These are phyloP conservation scores for Sphaceloma murrayae DNA, from an alignment of 2,329 filamentous ascomycete species.

Conservation along the genomic window DNA sequence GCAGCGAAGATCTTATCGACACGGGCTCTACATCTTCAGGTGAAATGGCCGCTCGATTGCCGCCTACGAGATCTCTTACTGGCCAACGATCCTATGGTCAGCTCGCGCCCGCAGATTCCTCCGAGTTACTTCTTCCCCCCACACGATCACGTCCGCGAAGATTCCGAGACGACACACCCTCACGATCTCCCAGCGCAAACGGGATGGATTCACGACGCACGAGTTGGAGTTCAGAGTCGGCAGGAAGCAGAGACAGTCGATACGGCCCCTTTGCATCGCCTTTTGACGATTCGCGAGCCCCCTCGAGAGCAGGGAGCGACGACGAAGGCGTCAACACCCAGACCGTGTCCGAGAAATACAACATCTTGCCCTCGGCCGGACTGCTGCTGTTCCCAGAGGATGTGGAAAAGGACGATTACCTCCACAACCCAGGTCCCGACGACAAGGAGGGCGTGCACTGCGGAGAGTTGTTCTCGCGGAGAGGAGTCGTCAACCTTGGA, in stretches of 20 bases:
- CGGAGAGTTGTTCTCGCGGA: slow-evolving; percentile 54
- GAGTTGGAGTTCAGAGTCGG: slow-evolving; percentile 54
- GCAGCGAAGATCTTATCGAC: slow-evolving; percentile 42
- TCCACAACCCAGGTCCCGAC: slow-evolving; percentile 60
- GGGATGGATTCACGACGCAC: slow-evolving; percentile 51
- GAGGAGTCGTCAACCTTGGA: slow-evolving; percentile 56
- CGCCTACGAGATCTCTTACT: slow-evolving; percentile 39
- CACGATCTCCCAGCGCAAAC: slow-evolving; percentile 42
- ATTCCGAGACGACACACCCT: slow-evolving; percentile 44
- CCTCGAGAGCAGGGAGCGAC: slow-evolving; percentile 53
- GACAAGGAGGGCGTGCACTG: slow-evolving; percentile 48
- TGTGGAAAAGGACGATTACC: slow-evolving; percentile 62
- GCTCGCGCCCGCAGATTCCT: slow-evolving; percentile 33
- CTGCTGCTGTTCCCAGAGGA: slow-evolving; percentile 61
- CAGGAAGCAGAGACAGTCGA: slow-evolving; percentile 44
- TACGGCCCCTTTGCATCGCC: slow-evolving; percentile 43
- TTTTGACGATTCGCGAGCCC: slow-evolving; percentile 51
- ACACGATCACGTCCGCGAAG: slow-evolving; percentile 40
- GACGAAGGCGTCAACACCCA: slow-evolving; percentile 60
- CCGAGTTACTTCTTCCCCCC: slow-evolving; percentile 44
- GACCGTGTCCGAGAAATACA: slow-evolving; percentile 64
- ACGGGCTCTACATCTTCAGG: slow-evolving; percentile 27
- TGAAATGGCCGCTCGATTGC: slow-evolving; percentile 33
- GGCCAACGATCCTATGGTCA: slow-evolving; percentile 28
- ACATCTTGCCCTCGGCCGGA: slow-evolving; percentile 58